A percentile compares a stretch with the other conserved stretches of the same genome.
Conservation (phyloP, 108 stramenopile genomes). For the Cylindrotheca closterium region DNA sequence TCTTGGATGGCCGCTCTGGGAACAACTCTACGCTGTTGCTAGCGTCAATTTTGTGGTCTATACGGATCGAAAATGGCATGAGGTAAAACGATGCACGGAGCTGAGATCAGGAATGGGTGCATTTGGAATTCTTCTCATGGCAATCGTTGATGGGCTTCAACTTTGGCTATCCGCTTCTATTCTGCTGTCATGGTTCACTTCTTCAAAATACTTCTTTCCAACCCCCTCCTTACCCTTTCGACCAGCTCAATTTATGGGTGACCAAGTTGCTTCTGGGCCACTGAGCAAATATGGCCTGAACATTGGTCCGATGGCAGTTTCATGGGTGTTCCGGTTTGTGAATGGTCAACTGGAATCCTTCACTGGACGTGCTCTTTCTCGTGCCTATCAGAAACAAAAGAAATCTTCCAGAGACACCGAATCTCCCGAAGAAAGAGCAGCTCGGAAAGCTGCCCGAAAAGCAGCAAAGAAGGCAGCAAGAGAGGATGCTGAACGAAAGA, state of each 20-base stretch:
- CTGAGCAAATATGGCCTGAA: constrained; percentile 72
- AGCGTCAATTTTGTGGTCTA: constrained; percentile 82
- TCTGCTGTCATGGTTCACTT: constrained; percentile 72
- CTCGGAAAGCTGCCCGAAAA: constrained; percentile 34
- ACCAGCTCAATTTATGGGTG: constrained; percentile 75
- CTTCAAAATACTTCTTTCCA: constrained; percentile 77
- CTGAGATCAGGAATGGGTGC: constrained; percentile 46
- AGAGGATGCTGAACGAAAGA: constrained; percentile 23
- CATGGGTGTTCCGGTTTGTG: constrained; percentile 75
- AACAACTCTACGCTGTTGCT: constrained; percentile 57
- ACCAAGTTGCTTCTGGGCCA: constrained; percentile 41
- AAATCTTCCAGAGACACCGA: constrained; percentile 26
- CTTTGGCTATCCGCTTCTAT: constrained; percentile 77
- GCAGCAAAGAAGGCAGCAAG: constrained; percentile 29
- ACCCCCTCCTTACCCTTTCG: constrained; percentile 65
- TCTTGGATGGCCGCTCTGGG: constrained; percentile 69
- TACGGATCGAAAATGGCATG: constrained; percentile 68
- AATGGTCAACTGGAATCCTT: constrained; percentile 55
- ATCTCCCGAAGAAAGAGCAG: constrained; percentile 34
- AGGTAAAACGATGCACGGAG: constrained; percentile 63
- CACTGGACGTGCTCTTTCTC: constrained; percentile 63
- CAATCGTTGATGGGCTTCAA: constrained; percentile 60
- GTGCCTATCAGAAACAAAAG: constrained; percentile 48
- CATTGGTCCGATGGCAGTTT: constrained; percentile 81
- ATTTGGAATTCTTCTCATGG: constrained; percentile 64